Evolutionary conservation across 345 rosid genomes (phyloP).

Genomic region (Raphanus sativus): DNA sequence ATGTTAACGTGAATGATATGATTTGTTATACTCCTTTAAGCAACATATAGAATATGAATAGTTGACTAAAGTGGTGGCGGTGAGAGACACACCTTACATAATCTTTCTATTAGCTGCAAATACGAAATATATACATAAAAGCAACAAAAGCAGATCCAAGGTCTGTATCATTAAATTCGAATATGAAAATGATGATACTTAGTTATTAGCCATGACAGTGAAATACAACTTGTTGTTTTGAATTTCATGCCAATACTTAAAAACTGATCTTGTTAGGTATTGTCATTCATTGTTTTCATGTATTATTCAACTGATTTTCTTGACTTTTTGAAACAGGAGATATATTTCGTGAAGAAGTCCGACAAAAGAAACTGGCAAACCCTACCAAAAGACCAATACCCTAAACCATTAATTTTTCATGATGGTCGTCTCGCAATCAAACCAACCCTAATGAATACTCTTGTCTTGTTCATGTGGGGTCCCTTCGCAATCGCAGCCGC

Average conservation of each 20-base stretch:
- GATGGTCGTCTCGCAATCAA: conserved; percentile 77
- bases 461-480: conserved; percentile 67
- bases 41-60: neutral
- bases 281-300: conserved; percentile 14
- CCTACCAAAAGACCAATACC: conserved; percentile 50
- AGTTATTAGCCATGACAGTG: conserved; percentile 28
- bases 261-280: conserved; percentile 25
- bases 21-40: neutral
- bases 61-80: neutral
- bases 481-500: conserved; percentile 54
- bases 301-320: neutral
- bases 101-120: neutral
- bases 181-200: conserved; percentile 16
- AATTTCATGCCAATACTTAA: neutral
- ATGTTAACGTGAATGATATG: too few relatives aligned
- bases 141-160: neutral
- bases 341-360: conserved; percentile 49
- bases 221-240: conserved; percentile 13
- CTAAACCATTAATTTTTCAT: conserved; percentile 69
- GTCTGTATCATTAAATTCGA: conserved; percentile 16
- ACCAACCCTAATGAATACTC: conserved; percentile 52
- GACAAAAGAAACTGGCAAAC: conserved; percentile 62
- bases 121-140: conserved; percentile 6
- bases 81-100: conserved; percentile 14
- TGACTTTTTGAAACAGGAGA: conserved; percentile 45